These are phyloP conservation scores for Claviceps cyperi DNA, from an alignment of 2,329 filamentous ascomycete species.

Conservation along the genomic window DNA sequence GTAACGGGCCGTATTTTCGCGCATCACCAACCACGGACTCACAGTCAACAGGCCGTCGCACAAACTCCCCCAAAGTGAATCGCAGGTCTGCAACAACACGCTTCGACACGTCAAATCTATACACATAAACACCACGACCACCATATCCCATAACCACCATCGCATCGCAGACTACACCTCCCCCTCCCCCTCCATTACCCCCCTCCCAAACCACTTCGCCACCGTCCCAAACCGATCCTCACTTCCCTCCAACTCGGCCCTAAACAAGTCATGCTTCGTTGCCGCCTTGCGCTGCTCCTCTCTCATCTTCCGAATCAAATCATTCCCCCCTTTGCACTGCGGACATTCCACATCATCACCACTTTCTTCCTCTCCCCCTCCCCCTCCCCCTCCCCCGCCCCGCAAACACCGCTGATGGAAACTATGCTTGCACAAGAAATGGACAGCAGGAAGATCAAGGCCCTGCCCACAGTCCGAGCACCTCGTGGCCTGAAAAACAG, in stretches of 20 bases:
- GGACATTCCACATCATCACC: conserved; percentile 68
- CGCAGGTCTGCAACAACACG: too few species aligned
- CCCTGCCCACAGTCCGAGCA: conserved; percentile 68
- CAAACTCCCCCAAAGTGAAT: too few species aligned
- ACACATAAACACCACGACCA: too few species aligned
- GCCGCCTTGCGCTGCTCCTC: conserved; percentile 76
- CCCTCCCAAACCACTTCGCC: conserved; percentile 86
- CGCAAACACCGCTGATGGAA: conserved; percentile 84
- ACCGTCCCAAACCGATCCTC: conserved; percentile 81
- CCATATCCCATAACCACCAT: too few species aligned
- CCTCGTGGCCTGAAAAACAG: conserved; percentile 78
- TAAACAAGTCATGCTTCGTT: conserved; percentile 79
- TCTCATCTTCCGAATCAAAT: conserved; percentile 76
- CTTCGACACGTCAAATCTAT: too few species aligned
- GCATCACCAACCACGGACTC: too few species aligned
- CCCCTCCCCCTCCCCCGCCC: conserved; percentile 16
- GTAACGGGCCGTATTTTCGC: too few species aligned
- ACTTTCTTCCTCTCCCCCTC: conserved; percentile 13
- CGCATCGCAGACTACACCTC: too few species aligned
- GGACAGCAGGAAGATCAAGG: conserved; percentile 78
- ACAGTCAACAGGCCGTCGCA: too few species aligned
- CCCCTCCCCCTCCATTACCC: conserved; percentile 55
- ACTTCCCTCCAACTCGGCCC: conserved; percentile 60
- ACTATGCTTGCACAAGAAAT: conserved; percentile 93
- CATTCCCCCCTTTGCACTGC: conserved; percentile 68